Conservation (phyloP, 495 filamentous ascomycete genomes). For the Penicillium flavigenum region DNA sequence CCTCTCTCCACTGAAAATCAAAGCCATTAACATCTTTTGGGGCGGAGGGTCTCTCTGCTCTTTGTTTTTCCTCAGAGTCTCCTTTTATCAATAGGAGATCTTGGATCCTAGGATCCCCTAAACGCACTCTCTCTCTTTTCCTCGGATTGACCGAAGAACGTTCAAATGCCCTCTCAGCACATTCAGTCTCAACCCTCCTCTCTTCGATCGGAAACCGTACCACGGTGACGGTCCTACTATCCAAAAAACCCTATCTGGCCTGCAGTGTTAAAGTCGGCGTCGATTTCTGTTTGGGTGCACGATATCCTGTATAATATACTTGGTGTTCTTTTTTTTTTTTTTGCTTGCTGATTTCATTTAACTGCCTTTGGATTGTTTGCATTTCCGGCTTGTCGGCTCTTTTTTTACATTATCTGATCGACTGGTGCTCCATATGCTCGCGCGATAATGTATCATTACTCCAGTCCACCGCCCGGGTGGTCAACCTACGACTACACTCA, state of each 20-base stretch:
- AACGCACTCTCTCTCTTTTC: slow-evolving; percentile 17
- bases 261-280: slow-evolving; percentile 34
- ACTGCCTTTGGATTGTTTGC: slow-evolving; percentile 21
- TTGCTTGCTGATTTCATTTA: slow-evolving; percentile 17
- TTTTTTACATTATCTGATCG: slow-evolving; percentile 17
- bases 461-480: slow-evolving; percentile 50
- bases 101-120: slow-evolving; percentile 12
- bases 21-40: slow-evolving; percentile 16
- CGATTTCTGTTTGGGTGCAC: slow-evolving; percentile 41
- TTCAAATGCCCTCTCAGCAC: slow-evolving; percentile 52
- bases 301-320: slow-evolving; percentile 55
- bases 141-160: slow-evolving; percentile 36
- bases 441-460: slow-evolving; percentile 55
- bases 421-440: slow-evolving; percentile 32
- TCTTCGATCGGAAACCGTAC: slow-evolving; percentile 46
- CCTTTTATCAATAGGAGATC: slow-evolving; percentile 14
- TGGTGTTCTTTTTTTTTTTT: slow-evolving; percentile 30
- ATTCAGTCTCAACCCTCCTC: slow-evolving; percentile 44
- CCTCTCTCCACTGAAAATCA: slow-evolving; percentile 16
- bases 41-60: slow-evolving; percentile 9
- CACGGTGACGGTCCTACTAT: slow-evolving; percentile 46
- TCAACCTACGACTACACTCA: slow-evolving; percentile 50
- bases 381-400: slow-evolving; percentile 18
- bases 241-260: slow-evolving; percentile 22
- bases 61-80: slow-evolving; percentile 3